Percentiles rank a stretch among this genome's conserved stretches.
Conservation (phyloP, 495 filamentous ascomycete species). For the Penicillium flavigenum region DNA sequence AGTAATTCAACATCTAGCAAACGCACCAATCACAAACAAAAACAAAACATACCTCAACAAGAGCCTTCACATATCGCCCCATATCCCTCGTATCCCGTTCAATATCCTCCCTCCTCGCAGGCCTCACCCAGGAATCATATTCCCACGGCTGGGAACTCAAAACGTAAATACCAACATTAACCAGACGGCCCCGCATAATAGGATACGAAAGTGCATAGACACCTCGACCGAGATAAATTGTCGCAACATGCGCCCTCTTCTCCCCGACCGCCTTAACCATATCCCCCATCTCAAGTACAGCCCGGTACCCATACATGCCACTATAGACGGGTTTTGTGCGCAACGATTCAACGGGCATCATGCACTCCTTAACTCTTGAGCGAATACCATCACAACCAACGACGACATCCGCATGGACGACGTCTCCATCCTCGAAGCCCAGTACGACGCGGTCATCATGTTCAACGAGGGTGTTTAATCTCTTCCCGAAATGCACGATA, state of each 20-base stretch:
- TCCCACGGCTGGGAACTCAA: slow-evolving; percentile 45
- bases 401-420: slow-evolving; percentile 41
- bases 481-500: slow-evolving; percentile 36
- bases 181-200: slow-evolving; percentile 59
- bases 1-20: neutral
- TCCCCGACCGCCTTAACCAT: slow-evolving; percentile 55
- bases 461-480: slow-evolving; percentile 18
- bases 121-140: slow-evolving; percentile 56
- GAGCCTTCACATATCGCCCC: slow-evolving; percentile 46
- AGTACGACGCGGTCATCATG: slow-evolving; percentile 16
- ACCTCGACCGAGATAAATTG: slow-evolving; percentile 58
- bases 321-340: slow-evolving; percentile 38
- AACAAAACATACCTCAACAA: slow-evolving; percentile 39
- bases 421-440: slow-evolving; percentile 36
- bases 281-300: slow-evolving; percentile 59
- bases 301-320: slow-evolving; percentile 57
- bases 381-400: slow-evolving; percentile 62
- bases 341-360: slow-evolving; percentile 42
- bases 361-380: slow-evolving; percentile 44
- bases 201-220: slow-evolving; percentile 64
- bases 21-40: neutral
- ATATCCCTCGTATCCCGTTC: slow-evolving; percentile 53
- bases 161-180: slow-evolving; percentile 58
- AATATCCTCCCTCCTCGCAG: slow-evolving; percentile 56
- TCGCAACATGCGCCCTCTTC: slow-evolving; percentile 48